phyloP scores from a whole-genome alignment of 179 eudicot species.

The Beta corolliflora region DNA sequence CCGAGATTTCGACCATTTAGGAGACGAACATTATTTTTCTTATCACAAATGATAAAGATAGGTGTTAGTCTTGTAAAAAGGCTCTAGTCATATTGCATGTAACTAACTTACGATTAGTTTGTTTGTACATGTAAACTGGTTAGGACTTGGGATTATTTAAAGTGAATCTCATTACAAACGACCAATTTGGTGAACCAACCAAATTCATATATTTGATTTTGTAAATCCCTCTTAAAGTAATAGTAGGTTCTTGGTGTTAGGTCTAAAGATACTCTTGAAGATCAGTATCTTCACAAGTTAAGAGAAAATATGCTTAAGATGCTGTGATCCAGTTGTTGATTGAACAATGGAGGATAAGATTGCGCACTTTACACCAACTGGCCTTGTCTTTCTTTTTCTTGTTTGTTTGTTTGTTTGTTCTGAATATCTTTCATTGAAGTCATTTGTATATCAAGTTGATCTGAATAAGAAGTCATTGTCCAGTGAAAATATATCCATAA shows the following conservation, averaged over 20 bases:
- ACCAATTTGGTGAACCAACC: neutral
- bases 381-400: neutral
- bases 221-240: neutral
- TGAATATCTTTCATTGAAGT: no score
- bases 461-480: no score
- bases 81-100: no score
- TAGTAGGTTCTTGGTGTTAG: conserved; percentile 1
- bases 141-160: neutral
- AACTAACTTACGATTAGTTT: no score
- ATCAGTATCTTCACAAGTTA: neutral
- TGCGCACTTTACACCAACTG: neutral
- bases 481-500: neutral
- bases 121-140: no score
- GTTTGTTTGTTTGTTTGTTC: neutral
- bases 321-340: neutral
- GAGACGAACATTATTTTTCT: no score
- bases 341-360: neutral
- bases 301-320: neutral
- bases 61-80: no score
- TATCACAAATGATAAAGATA: no score
- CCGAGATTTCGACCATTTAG: no score
- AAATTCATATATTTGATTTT: neutral
- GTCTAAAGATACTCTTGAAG: neutral
- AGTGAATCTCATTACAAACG: neutral
- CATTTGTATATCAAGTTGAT: no score